These are phyloP conservation scores for Globisporangium cederbergense DNA, from an alignment of 352 stramenopile genomes.

Conservation along the genomic window DNA sequence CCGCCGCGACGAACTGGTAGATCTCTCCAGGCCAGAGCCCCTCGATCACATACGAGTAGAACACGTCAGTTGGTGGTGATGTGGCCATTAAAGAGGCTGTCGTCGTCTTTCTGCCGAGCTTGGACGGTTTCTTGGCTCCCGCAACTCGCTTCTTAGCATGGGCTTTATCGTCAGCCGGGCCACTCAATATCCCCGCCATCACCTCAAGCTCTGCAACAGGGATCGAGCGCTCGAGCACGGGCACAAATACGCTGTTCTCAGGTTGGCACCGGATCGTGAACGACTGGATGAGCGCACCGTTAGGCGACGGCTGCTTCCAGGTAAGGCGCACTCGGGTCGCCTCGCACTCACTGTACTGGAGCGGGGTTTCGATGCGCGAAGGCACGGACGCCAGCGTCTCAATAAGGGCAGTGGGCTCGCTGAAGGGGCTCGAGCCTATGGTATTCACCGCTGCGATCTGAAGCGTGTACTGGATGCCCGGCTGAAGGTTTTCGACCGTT, in stretches of 20 bases:
- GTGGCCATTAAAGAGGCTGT: neutral
- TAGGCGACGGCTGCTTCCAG: slow-evolving; percentile 49
- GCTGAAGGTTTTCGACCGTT: slow-evolving; percentile 43
- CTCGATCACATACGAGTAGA: slow-evolving; percentile 32
- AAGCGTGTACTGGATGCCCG: slow-evolving; percentile 50
- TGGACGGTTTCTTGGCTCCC: neutral
- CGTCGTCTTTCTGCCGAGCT: neutral
- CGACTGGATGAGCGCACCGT: slow-evolving; percentile 46
- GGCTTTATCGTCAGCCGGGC: neutral
- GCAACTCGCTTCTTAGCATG: neutral
- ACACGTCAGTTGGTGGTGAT: neutral
- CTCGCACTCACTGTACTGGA: slow-evolving; percentile 30
- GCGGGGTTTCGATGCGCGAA: slow-evolving; percentile 37
- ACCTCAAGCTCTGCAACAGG: slow-evolving; percentile 23
- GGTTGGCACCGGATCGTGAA: slow-evolving; percentile 60
- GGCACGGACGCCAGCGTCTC: slow-evolving; percentile 67
- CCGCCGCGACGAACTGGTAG: slow-evolving; percentile 71
- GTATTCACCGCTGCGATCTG: slow-evolving; percentile 52
- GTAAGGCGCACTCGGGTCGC: slow-evolving; percentile 41
- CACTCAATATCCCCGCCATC: neutral
- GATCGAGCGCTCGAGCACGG: slow-evolving; percentile 30
- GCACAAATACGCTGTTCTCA: slow-evolving; percentile 45
- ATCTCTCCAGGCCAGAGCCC: slow-evolving; percentile 63
- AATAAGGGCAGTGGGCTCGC: slow-evolving; percentile 29
- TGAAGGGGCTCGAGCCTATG: slow-evolving; percentile 50